phyloP scores from a whole-genome alignment of 176 grass and related monocot species.

The Dactylis glomerata region DNA sequence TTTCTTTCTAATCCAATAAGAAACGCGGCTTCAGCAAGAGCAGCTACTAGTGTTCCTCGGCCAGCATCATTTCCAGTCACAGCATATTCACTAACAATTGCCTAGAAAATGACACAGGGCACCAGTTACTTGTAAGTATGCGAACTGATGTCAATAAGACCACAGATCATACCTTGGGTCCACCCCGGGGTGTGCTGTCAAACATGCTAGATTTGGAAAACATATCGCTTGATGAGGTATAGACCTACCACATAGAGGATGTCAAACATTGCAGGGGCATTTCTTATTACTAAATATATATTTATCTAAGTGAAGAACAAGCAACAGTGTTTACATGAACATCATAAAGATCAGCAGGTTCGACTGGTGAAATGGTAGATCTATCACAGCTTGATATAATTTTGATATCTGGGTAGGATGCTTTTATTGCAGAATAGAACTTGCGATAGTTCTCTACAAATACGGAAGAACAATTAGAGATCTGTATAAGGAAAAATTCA shows the following conservation, averaged over 20 bases:
- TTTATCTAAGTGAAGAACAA: slow-evolving; percentile 23
- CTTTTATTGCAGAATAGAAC: slow-evolving; percentile 83
- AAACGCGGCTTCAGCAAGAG: slow-evolving; percentile 89
- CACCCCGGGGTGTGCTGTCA: slow-evolving; percentile 51
- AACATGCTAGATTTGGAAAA: slow-evolving; percentile 78
- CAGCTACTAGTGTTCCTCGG: slow-evolving; percentile 83
- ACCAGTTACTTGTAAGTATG: slow-evolving; percentile 15
- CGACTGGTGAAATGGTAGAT: slow-evolving; percentile 47
- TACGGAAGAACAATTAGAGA: slow-evolving; percentile 8
- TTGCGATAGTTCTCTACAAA: slow-evolving; percentile 72
- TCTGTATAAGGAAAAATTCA: background rate
- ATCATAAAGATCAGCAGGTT: slow-evolving; percentile 92
- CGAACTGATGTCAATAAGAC: background rate
- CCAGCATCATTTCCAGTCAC: slow-evolving; percentile 93
- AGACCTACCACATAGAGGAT: slow-evolving; percentile 55
- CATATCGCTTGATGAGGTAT: slow-evolving; percentile 83
- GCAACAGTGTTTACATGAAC: slow-evolving; percentile 69
- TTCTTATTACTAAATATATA: background rate
- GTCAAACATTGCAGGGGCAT: background rate
- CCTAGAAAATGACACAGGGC: slow-evolving; percentile 45
- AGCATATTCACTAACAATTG: slow-evolving; percentile 98
- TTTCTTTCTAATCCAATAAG: slow-evolving; percentile 93
- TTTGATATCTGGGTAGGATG: slow-evolving; percentile 71
- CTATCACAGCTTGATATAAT: slow-evolving; percentile 81
- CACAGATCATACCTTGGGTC: slow-evolving; percentile 54